Base-by-base conservation (phyloP, 805 yeast species). In the Kodamaea hsintzibuensis region DNA sequence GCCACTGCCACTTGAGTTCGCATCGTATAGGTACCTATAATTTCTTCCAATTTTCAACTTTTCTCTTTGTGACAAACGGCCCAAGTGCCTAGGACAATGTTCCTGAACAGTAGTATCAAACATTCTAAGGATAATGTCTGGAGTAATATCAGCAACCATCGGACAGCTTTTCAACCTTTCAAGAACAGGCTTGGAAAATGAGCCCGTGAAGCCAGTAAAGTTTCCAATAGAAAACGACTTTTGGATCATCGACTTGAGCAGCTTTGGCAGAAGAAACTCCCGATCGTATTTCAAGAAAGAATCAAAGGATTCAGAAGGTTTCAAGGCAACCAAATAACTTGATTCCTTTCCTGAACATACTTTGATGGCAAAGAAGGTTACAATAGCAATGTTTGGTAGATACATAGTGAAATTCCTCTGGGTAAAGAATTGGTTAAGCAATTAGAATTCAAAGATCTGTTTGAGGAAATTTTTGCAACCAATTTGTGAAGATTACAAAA, bases 151-250 rank as follows among this genome's bases (percentile, higher is more conserved):
- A 2, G 83, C 83, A 37, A 91, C 85, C 63, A 84, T 67, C 1
- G 90, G 91, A 62, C 84, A 85, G 17, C 66, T 68, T 42, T 74
- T 74, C 55, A 86, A 76, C 60, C 79, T 72, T 7, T 74, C 77
- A 38, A 82, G 60, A 1, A 79, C 72, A 9, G 73, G 81, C 25
- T 69, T 65, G 9, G 85, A 73, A 64, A 86, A 82, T 52, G 78
- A 78, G 0, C 91, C 91, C 0, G 86, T 78, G 56, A 91, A 82
- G 0, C 88, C 96, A 58, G 81, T 82, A 63, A 89, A 87, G 18
- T 77, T 78, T 1, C 96, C 96, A 62, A 90, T 83, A 0, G 88
- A 77, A 59, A 83, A 83, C 10, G 81, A 73, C 52, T 79, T 76
- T 10, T 76, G 72, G 25, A 89, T 78, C 42, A 75, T 67, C 39